phyloP scores from a whole-genome alignment of 202 grass and related monocot species.

The Carex arenaria region DNA sequence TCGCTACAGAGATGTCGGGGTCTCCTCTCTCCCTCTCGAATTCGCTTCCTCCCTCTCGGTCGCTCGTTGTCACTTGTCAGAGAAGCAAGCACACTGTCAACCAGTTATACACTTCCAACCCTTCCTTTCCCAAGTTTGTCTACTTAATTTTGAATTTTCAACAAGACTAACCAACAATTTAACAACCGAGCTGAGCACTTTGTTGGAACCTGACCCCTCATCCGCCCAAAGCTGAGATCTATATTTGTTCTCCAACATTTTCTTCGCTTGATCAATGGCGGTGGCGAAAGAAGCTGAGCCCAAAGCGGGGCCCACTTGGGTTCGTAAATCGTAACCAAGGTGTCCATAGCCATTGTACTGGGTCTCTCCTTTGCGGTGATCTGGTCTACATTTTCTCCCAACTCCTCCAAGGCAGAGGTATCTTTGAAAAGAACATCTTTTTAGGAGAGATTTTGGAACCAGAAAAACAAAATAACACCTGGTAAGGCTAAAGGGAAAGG shows the following conservation, averaged over 20 bases:
- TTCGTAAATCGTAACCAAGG: slow-evolving; percentile 48
- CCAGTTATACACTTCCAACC: neutral
- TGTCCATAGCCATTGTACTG: slow-evolving; percentile 61
- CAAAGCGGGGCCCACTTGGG: slow-evolving; percentile 51
- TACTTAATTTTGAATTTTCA: slow-evolving; percentile 7
- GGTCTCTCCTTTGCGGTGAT: slow-evolving; percentile 70
- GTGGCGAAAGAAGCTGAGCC: slow-evolving; percentile 33
- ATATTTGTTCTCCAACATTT: neutral
- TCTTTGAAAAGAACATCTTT: slow-evolving; percentile 71
- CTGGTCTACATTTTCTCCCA: slow-evolving; percentile 65
- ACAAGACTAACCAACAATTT: slow-evolving; percentile 7
- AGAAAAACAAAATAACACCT: slow-evolving; percentile 32
- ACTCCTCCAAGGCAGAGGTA: slow-evolving; percentile 52
- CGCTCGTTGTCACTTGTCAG: neutral
- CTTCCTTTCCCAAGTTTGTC: neutral
- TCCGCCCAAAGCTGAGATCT: slow-evolving; percentile 14
- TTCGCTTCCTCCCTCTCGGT: neutral
- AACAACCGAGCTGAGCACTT: neutral
- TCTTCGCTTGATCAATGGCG: slow-evolving; percentile 27
- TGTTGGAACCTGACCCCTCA: neutral
- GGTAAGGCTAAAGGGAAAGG: slow-evolving; percentile 12
- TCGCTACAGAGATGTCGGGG: neutral
- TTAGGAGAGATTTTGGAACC: slow-evolving; percentile 39
- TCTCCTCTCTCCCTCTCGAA: neutral
- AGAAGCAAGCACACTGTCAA: slow-evolving; percentile 11